Conservation (phyloP, 345 rosid genomes). For the Citrus glauca region DNA sequence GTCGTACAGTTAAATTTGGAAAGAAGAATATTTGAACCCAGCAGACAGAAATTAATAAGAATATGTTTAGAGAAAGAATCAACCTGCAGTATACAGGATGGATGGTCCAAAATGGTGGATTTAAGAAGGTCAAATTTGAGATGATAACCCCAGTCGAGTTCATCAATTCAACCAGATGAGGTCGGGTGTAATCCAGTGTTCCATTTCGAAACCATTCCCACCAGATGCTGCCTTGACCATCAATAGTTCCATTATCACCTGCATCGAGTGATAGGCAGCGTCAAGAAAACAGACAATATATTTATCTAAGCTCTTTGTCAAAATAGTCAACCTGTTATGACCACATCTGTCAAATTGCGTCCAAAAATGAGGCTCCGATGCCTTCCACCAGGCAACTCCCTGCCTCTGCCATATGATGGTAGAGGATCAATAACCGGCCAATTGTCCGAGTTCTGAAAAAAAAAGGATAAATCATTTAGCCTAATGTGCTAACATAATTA, state of each 20-base stretch:
- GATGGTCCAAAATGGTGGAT: conserved; percentile 96
- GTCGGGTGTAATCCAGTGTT: conserved; percentile 81
- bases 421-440: conserved; percentile 97
- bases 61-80: conserved; percentile 15
- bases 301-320: not conserved
- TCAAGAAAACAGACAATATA: conserved; percentile 13
- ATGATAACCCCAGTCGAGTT: conserved; percentile 75
- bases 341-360: conserved; percentile 80
- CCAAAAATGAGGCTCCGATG: conserved; percentile 93
- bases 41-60: conserved; percentile 7
- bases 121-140: conserved; percentile 82
- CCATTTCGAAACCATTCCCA: conserved; percentile 74
- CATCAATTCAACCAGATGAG: conserved; percentile 93
- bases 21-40: conserved; percentile 13
- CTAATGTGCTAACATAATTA: conserved; percentile 7
- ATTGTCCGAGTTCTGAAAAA: conserved; percentile 58
- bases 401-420: conserved; percentile 95
- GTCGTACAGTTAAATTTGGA: conserved; percentile 24
- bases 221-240: conserved; percentile 95
- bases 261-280: conserved; percentile 18
- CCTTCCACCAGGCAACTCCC: conserved; percentile 86
- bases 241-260: conserved; percentile 94
- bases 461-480: conserved; percentile 12
- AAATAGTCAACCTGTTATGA: conserved; percentile 71
- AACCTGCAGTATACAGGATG: conserved; percentile 99